Percentiles rank a stretch among this genome's conserved stretches.
phyloP scores from a whole-genome alignment of 2,329 filamentous ascomycete genomes.

The Colletotrichum plurivorum region DNA sequence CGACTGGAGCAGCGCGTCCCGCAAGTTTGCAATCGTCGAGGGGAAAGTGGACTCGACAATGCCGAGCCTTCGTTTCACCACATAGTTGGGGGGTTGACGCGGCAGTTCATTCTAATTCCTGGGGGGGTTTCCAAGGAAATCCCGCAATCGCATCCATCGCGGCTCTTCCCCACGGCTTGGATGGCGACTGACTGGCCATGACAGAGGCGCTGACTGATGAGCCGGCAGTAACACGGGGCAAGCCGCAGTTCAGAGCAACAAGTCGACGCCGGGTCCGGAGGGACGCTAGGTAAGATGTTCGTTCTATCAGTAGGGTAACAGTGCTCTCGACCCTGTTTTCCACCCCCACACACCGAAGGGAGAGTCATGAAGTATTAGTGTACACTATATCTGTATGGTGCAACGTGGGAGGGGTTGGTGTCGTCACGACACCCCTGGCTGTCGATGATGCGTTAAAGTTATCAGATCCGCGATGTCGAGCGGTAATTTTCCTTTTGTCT shows the following conservation, averaged over 20 bases:
- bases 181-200: not conserved
- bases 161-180: conserved; percentile 15
- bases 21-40: conserved; percentile 1
- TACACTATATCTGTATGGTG: not conserved
- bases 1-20: conserved; percentile 13
- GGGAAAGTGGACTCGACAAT: conserved; percentile 9
- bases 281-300: not conserved
- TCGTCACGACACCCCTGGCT: conserved; percentile 10
- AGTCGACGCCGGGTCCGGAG: conserved; percentile 11
- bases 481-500: not conserved
- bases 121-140: conserved; percentile 25
- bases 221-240: no score
- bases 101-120: conserved; percentile 23
- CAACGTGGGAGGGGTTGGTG: not conserved
- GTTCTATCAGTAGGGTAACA: conserved; percentile 7
- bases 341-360: conserved; percentile 3
- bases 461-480: conserved; percentile 36
- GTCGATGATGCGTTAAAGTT: conserved; percentile 26
- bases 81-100: conserved; percentile 27
- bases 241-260: not conserved
- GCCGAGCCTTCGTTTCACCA: conserved; percentile 15
- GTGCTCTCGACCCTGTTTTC: not conserved
- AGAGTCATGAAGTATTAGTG: not conserved
- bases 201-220: not conserved
- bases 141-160: conserved; percentile 25